phyloP scores from a whole-genome alignment of 2,329 filamentous ascomycete species.

The Akanthomyces lecanii region DNA sequence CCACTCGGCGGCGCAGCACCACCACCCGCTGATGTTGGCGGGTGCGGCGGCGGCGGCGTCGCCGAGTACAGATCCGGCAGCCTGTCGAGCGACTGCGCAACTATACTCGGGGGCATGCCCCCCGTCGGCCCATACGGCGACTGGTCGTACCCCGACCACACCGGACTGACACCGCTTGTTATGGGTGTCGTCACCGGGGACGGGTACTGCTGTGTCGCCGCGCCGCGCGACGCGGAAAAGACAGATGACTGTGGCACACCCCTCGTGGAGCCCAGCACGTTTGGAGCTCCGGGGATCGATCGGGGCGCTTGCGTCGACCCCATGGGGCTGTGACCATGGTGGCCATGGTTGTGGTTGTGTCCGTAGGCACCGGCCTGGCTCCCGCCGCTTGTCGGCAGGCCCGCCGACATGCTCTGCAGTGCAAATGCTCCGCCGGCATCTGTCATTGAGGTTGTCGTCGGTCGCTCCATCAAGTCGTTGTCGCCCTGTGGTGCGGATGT shows the following conservation, averaged over 20 bases:
- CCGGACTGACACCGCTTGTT: slow-evolving; percentile 1
- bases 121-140: not conserved
- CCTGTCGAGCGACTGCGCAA: slow-evolving; percentile 2
- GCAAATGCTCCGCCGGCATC: slow-evolving; percentile 12
- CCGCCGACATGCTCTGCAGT: slow-evolving; percentile 13
- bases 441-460: slow-evolving; percentile 1
- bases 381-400: not conserved
- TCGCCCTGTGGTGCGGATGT: not conserved
- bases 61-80: slow-evolving; percentile 9
- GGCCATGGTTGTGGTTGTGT: not conserved
- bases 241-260: slow-evolving; percentile 5
- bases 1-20: not conserved
- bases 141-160: slow-evolving; percentile 8
- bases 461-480: slow-evolving; percentile 4
- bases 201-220: slow-evolving; percentile 3
- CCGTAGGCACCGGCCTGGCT: not conserved
- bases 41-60: not conserved
- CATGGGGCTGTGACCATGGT: not conserved
- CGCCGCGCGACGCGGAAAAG: not conserved
- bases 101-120: not conserved
- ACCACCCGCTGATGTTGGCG: too few relatives aligned
- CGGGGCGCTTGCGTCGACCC: not conserved
- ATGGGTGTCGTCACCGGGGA: slow-evolving; percentile 9
- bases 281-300: slow-evolving; percentile 7
- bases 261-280: slow-evolving; percentile 6